phyloP scores from a whole-genome alignment of 1,139 yeast species.

The Suhomyces bolitotheri region DNA sequence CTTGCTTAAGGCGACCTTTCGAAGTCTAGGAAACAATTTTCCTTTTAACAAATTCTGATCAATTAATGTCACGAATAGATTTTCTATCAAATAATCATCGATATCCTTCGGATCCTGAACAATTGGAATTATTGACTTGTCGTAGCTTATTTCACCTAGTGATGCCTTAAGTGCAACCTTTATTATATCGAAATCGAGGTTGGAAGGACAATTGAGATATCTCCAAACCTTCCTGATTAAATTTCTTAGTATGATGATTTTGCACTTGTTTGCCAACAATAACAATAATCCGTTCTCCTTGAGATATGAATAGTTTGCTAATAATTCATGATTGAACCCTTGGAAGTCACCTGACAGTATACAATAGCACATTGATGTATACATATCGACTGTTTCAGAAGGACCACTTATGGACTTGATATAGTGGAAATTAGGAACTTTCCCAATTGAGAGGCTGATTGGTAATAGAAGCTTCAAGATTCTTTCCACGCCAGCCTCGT shows the following conservation, averaged over 20 bases:
- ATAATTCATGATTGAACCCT: slow-evolving; percentile 32
- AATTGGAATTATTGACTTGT: slow-evolving; percentile 10
- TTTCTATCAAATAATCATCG: slow-evolving; percentile 45
- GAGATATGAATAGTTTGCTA: slow-evolving; percentile 34
- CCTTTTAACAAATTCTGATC: slow-evolving; percentile 57
- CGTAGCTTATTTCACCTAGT: slow-evolving; percentile 9
- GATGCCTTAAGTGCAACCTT: slow-evolving; percentile 22
- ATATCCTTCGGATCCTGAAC: slow-evolving; percentile 15
- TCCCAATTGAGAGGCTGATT: slow-evolving; percentile 54
- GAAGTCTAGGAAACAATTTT: slow-evolving; percentile 46
- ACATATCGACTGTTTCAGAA: slow-evolving; percentile 26
- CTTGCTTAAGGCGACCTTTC: slow-evolving; percentile 50
- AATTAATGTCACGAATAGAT: slow-evolving; percentile 48
- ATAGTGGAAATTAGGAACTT: slow-evolving; percentile 38
- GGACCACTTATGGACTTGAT: slow-evolving; percentile 23
- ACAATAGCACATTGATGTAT: slow-evolving; percentile 35
- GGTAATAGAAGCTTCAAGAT: slow-evolving; percentile 60
- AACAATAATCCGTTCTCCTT: slow-evolving; percentile 36
- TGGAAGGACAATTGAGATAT: slow-evolving; percentile 26
- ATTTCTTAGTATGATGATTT: slow-evolving; percentile 49
- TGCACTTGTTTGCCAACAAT: slow-evolving; percentile 40
- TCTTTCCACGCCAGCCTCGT: slow-evolving; percentile 31
- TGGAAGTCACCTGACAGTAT: slow-evolving; percentile 44
- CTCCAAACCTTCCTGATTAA: slow-evolving; percentile 40
- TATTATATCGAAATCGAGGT: slow-evolving; percentile 32